Base-by-base conservation (phyloP, 768 basidiomycete species). In the Candolleomyces eurysporus region DNA sequence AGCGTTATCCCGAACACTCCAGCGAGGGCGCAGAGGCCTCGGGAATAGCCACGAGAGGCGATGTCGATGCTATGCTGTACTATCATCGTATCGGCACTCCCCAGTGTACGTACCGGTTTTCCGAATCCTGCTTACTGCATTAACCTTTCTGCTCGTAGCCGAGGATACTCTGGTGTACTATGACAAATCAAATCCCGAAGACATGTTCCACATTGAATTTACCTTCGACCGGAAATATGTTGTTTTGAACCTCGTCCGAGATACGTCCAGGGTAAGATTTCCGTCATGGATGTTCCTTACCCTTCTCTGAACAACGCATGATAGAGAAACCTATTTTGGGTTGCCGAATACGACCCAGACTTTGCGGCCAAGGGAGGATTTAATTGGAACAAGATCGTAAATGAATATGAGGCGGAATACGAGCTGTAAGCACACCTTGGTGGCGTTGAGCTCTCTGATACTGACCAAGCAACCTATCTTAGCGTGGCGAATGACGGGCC, bases 291-390 rank as follows among this genome's bases (percentile, higher is more conserved):
- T 54, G 49, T 59, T n/a, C 39, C 9, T 61, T 40, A 32, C 22
- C 48, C 31, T 39, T 57, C 49, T 42, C 32, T 36, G 36, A 36
- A 7, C 36, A 36, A 36, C 6, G 36, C 36, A 54, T 55, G 60
- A 43, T 55, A 91, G 90, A 87, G 85, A 84, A 88, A 90, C 67
- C 70, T 86, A 10, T 70, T 91, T 2, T 92, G 91, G 90, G 78
- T 92, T 50, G 82, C 88, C 7, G 85, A 91, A 64, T 77, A 91
- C 8, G 68, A 82, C 50, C 75, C 83, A 51, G 79, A 84, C 58
- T 76, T 81, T 59, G 87, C 91, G 26, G 85, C 84, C 9, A 78
- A 77, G 55, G 78, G 54, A 9, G 54, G 89, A 61, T 83, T 93
- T 68, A 79, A 82, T 64, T 94, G 91, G 91, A 78, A 80, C 63